Percentiles rank a stretch among this genome's conserved stretches.
Evolutionary conservation across 2,329 filamentous ascomycete species (phyloP).

Genomic region (Sporothrix mexicana): DNA sequence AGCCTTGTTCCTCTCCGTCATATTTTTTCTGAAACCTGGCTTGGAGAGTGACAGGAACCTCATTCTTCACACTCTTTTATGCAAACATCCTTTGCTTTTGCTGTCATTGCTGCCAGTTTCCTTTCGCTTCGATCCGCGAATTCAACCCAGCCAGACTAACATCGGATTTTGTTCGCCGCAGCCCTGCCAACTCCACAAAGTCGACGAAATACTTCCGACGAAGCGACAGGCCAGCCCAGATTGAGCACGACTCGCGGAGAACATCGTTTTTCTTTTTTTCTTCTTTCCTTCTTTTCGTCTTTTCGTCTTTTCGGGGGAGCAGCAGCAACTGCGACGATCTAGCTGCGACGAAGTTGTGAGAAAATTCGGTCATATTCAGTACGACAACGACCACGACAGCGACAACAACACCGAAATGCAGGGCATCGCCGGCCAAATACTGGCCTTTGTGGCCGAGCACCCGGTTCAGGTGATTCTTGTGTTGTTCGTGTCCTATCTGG

Average conservation of each 20-base stretch:
- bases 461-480: conserved; percentile 51
- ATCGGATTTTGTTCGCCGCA: background rate
- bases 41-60: background rate
- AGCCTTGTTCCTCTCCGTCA: background rate
- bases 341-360: background rate
- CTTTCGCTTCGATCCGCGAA: background rate
- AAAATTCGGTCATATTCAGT: background rate
- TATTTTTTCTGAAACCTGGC: background rate
- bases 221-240: background rate
- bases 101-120: background rate
- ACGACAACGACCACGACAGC: too few relatives aligned
- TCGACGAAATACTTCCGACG: background rate
- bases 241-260: background rate
- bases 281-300: background rate
- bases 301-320: background rate
- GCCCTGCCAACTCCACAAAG: background rate
- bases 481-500: conserved; percentile 49
- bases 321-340: background rate
- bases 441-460: conserved; percentile 49
- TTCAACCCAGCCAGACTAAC: background rate
- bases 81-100: background rate
- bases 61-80: background rate
- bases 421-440: conserved; percentile 46
- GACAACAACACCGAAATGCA: conserved; percentile 34
- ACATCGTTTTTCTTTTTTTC: background rate